Evolutionary conservation across 345 rosid genomes (phyloP).

Genomic region (Sisymbrium altissimum): DNA sequence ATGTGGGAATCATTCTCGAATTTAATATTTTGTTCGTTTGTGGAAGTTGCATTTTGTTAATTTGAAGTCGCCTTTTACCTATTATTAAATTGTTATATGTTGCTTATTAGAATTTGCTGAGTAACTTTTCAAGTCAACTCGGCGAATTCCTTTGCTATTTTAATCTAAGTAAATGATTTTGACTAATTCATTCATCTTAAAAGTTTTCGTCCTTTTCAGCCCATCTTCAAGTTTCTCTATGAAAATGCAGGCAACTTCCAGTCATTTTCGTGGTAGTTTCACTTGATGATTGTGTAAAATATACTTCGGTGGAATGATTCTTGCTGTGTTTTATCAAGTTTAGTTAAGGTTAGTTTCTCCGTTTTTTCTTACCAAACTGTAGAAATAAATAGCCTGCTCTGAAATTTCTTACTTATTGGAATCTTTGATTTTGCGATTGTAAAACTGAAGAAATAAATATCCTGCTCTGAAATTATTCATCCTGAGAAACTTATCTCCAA

Average conservation of each 20-base stretch:
- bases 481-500: background rate
- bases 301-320: slow-evolving; percentile 9
- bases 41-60: background rate
- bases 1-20: slow-evolving; percentile 14
- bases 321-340: slow-evolving; percentile 10
- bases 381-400: background rate
- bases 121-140: slow-evolving; percentile 2
- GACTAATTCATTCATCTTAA: slow-evolving; percentile 6
- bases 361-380: background rate
- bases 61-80: background rate
- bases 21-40: slow-evolving; percentile 26
- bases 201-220: slow-evolving; percentile 1
- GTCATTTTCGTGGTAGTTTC: slow-evolving; percentile 24
- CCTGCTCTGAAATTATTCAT: background rate
- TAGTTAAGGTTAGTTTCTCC: slow-evolving; percentile 5
- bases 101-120: background rate
- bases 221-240: background rate
- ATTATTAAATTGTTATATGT: background rate
- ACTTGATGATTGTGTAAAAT: background rate
- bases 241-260: slow-evolving; percentile 26
- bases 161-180: background rate
- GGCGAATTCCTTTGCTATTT: background rate
- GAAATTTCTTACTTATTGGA: background rate
- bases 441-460: background rate
- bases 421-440: background rate